Percentiles rank a stretch among this genome's conserved stretches.
These are phyloP conservation scores for Sordaria brevicollis DNA, from an alignment of 495 filamentous ascomycete species.

Conservation along the genomic window DNA sequence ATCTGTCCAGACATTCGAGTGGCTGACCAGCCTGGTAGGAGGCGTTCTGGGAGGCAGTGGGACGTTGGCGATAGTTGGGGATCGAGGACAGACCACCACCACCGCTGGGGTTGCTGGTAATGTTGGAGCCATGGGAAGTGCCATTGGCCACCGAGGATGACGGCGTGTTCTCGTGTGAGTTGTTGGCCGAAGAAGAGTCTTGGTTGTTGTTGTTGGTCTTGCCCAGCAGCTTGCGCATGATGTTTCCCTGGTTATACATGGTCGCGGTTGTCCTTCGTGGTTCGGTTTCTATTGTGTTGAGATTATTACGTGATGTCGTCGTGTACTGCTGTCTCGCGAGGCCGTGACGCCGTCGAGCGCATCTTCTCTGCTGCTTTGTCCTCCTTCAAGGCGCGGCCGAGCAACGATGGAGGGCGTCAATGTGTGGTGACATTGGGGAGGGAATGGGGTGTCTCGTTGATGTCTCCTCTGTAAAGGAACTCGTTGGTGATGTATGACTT, in stretches of 20 bases:
- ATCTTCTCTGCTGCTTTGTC: background rate
- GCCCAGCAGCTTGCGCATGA: slow-evolving; percentile 44
- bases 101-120: slow-evolving; percentile 29
- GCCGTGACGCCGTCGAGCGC: background rate
- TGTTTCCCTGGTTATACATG: slow-evolving; percentile 35
- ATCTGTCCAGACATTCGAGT: slow-evolving; percentile 68
- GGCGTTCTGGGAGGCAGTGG: slow-evolving; percentile 61
- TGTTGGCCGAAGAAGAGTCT: slow-evolving; percentile 18
- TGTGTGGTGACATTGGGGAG: background rate
- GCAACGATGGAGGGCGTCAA: background rate
- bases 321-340: background rate
- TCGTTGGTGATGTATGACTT: background rate
- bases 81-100: background rate
- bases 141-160: slow-evolving; percentile 1
- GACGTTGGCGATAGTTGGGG: slow-evolving; percentile 32
- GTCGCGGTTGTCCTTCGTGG: background rate
- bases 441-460: background rate
- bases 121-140: slow-evolving; percentile 8
- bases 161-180: slow-evolving; percentile 11
- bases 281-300: background rate
- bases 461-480: background rate
- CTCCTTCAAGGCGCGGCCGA: background rate
- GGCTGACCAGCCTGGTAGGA: slow-evolving; percentile 62
- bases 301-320: background rate
- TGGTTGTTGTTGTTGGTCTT: slow-evolving; percentile 24